Conservation (phyloP, 2,329 filamentous ascomycete species). For the Arthroderma sp. region DNA sequence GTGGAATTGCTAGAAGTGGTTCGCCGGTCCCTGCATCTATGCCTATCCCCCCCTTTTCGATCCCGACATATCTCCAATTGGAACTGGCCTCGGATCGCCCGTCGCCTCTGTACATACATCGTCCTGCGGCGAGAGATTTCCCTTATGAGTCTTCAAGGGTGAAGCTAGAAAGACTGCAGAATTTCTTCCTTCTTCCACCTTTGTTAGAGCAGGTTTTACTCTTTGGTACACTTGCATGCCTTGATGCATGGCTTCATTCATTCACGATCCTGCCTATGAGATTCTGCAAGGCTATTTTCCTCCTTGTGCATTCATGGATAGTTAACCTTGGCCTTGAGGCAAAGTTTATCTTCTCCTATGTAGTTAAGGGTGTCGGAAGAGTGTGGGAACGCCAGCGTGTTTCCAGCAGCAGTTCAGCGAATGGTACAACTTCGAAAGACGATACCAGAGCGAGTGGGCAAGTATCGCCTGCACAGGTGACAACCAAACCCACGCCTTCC, state of each 20-base stretch:
- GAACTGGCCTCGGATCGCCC: conserved; percentile 49
- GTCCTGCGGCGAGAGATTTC: conserved; percentile 42
- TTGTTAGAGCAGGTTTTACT: conserved; percentile 72
- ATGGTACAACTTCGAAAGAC: conserved; percentile 11
- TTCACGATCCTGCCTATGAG: conserved; percentile 89
- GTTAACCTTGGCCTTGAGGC: conserved; percentile 59
- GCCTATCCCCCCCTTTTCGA: conserved; percentile 48
- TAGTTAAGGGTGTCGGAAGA: conserved; percentile 66
- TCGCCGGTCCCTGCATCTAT: conserved; percentile 41
- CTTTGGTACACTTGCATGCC: conserved; percentile 80
- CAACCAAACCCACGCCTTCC: neutral
- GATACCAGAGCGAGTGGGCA: conserved; percentile 13
- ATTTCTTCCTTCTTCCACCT: conserved; percentile 70
- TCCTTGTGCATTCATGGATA: conserved; percentile 67
- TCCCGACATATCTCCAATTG: conserved; percentile 53
- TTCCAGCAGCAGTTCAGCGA: neutral
- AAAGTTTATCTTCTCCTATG: conserved; percentile 58
- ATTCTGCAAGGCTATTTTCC: conserved; percentile 65
- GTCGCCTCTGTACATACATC: conserved; percentile 51
- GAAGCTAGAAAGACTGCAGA: conserved; percentile 82
- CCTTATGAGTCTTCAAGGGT: conserved; percentile 87
- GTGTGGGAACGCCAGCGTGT: conserved; percentile 47
- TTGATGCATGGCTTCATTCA: conserved; percentile 92
- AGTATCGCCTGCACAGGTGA: neutral
- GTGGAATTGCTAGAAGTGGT: conserved; percentile 18